Evolutionary conservation across 805 yeast species (phyloP).

Genomic region (Yamadazyma tumulicola): DNA sequence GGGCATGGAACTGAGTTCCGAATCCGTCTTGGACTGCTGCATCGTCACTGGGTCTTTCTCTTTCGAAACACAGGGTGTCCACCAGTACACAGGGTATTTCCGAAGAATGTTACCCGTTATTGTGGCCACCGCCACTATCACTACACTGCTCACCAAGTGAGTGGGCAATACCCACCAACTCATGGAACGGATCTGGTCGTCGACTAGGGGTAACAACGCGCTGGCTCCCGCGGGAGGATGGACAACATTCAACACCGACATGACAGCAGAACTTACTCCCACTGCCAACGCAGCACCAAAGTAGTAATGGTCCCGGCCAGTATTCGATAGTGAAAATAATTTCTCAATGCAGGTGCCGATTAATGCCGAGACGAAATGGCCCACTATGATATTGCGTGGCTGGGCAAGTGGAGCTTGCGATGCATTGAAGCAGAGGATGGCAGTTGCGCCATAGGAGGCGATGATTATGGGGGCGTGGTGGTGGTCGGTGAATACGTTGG

Average conservation of each 20-base stretch:
- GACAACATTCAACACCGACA: constrained; percentile 52
- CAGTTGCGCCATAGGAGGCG: constrained; percentile 61
- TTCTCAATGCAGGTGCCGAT: constrained; percentile 55
- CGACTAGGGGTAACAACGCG: constrained; percentile 55
- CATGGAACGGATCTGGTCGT: constrained; percentile 41
- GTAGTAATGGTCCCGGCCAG: constrained; percentile 49
- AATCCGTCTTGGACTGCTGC: too few species aligned
- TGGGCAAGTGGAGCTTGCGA: constrained; percentile 59
- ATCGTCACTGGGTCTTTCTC: too few species aligned
- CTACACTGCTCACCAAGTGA: constrained; percentile 46
- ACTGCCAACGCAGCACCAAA: constrained; percentile 57
- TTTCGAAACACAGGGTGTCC: constrained; percentile 50
- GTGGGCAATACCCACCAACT: constrained; percentile 67
- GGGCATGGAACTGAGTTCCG: too few species aligned
- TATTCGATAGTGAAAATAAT: constrained; percentile 44
- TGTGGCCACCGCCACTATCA: constrained; percentile 49
- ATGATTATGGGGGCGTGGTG: constrained; percentile 48
- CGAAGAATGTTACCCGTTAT: constrained; percentile 52
- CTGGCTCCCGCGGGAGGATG: constrained; percentile 77
- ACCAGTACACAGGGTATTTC: constrained; percentile 58
- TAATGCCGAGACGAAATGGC: constrained; percentile 52
- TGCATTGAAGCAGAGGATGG: constrained; percentile 56
- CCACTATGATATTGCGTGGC: constrained; percentile 56
- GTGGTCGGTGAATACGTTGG: constrained; percentile 35
- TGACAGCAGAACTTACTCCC: constrained; percentile 48